These are phyloP conservation scores for Apiospora koreana DNA, from an alignment of 2,329 filamentous ascomycete species.

Conservation along the genomic window DNA sequence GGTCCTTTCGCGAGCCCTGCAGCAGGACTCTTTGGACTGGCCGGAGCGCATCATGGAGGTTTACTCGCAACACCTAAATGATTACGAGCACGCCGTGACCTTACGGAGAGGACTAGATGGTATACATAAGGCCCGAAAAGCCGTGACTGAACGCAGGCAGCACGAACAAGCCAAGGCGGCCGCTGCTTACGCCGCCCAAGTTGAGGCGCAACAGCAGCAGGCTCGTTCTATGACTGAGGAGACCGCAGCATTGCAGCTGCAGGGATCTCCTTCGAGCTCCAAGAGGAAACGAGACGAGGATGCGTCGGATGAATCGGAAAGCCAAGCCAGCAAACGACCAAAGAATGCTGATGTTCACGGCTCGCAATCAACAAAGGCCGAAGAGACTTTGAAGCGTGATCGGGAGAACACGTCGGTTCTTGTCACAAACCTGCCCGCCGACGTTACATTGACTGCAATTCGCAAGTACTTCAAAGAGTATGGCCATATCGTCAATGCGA, in stretches of 20 bases:
- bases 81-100: slow-evolving; percentile 79
- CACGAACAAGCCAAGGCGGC: slow-evolving; percentile 64
- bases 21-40: slow-evolving; percentile 67
- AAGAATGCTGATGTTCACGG: slow-evolving; percentile 39
- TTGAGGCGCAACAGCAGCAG: slow-evolving; percentile 33
- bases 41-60: slow-evolving; percentile 75
- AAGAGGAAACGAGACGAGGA: slow-evolving; percentile 78
- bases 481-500: slow-evolving; percentile 79
- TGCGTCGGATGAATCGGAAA: slow-evolving; percentile 45
- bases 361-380: background rate
- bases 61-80: slow-evolving; percentile 80
- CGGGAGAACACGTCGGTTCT: slow-evolving; percentile 87
- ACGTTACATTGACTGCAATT: slow-evolving; percentile 70
- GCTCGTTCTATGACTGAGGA: slow-evolving; percentile 30
- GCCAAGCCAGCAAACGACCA: slow-evolving; percentile 64
- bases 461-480: slow-evolving; percentile 92
- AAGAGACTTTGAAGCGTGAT: slow-evolving; percentile 69
- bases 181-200: slow-evolving; percentile 47
- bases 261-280: slow-evolving; percentile 39
- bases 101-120: slow-evolving; percentile 74
- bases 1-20: slow-evolving; percentile 72
- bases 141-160: slow-evolving; percentile 63
- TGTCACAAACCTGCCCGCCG: slow-evolving; percentile 72
- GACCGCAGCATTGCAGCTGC: slow-evolving; percentile 26
- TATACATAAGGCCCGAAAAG: slow-evolving; percentile 68